Conservation (phyloP, 1,284 basidiomycete genomes). For the Rhodotorula glutinis region DNA sequence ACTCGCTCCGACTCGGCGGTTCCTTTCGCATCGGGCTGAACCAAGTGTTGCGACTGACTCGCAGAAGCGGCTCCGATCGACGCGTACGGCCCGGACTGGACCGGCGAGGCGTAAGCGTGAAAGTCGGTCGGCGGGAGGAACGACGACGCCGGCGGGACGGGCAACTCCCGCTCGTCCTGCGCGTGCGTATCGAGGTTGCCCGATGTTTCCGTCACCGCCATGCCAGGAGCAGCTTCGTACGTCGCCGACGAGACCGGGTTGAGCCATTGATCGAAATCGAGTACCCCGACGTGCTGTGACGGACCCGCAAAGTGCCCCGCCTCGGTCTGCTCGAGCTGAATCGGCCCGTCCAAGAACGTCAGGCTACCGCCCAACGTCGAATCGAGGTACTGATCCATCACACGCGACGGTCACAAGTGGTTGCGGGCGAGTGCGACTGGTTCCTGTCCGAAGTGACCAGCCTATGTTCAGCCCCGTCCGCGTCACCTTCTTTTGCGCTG, state of each 20-base stretch:
- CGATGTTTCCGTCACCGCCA: neutral
- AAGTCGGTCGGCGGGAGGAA: neutral
- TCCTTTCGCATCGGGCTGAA: no score
- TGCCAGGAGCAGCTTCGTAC: slow-evolving; percentile 7
- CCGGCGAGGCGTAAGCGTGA: neutral
- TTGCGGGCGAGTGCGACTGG: neutral
- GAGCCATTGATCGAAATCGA: slow-evolving; percentile 24
- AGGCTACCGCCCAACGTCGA: slow-evolving; percentile 14
- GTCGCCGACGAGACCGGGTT: neutral
- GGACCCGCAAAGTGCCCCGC: slow-evolving; percentile 5
- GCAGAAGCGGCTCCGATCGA: neutral
- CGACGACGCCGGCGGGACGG: neutral
- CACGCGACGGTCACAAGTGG: neutral
- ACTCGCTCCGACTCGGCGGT: no score
- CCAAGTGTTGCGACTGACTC: neutral
- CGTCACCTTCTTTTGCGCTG: neutral
- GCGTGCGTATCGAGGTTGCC: neutral
- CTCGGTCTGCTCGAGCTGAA: slow-evolving; percentile 6
- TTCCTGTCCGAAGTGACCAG: neutral
- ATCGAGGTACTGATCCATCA: slow-evolving; percentile 28
- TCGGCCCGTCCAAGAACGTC: slow-evolving; percentile 20
- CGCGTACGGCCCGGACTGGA: neutral
- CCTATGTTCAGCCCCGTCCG: neutral
- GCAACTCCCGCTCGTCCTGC: neutral
- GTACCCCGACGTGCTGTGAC: neutral